Conservation (phyloP, 2,329 filamentous ascomycete species). For the Polytolypa hystricis region DNA sequence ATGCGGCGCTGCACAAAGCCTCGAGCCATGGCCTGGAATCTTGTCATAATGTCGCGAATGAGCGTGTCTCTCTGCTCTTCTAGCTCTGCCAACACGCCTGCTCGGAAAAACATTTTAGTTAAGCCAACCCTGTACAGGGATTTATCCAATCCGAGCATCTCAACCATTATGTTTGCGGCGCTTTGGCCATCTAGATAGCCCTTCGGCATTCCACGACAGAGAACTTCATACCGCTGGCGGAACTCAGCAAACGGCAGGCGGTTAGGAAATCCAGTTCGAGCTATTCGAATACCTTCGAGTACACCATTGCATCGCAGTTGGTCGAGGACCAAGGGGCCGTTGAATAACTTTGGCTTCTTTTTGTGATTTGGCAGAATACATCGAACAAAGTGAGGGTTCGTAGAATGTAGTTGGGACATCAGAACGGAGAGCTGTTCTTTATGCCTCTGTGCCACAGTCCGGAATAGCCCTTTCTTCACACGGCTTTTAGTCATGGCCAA, state of each 20-base stretch:
- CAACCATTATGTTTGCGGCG: slow-evolving; percentile 74
- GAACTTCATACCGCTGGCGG: slow-evolving; percentile 86
- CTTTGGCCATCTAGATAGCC: slow-evolving; percentile 85
- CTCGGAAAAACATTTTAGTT: slow-evolving; percentile 96
- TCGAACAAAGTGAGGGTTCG: slow-evolving; percentile 94
- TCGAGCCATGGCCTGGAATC: slow-evolving; percentile 83
- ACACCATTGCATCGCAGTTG: slow-evolving; percentile 99
- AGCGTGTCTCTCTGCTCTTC: slow-evolving; percentile 91
- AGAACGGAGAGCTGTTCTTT: slow-evolving; percentile 97
- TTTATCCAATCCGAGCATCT: slow-evolving; percentile 74
- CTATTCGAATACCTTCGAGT: slow-evolving; percentile 94
- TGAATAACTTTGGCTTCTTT: slow-evolving; percentile 88
- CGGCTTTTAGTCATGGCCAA: slow-evolving; percentile 56
- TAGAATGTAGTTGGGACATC: slow-evolving; percentile 89
- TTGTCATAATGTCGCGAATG: slow-evolving; percentile 85
- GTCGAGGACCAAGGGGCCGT: slow-evolving; percentile 83
- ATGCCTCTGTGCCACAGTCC: slow-evolving; percentile 90
- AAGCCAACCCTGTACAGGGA: slow-evolving; percentile 85
- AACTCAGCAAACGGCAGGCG: slow-evolving; percentile 87
- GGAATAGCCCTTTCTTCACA: slow-evolving; percentile 94
- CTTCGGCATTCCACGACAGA: slow-evolving; percentile 78
- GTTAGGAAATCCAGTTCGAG: slow-evolving; percentile 93
- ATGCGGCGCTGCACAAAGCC: slow-evolving; percentile 82
- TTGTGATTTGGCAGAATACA: slow-evolving; percentile 98
- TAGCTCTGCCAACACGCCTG: slow-evolving; percentile 87